Percentiles rank a stretch among this genome's conserved stretches.
Conservation (phyloP, 179 eudicot species). For the Silene coronaria region DNA sequence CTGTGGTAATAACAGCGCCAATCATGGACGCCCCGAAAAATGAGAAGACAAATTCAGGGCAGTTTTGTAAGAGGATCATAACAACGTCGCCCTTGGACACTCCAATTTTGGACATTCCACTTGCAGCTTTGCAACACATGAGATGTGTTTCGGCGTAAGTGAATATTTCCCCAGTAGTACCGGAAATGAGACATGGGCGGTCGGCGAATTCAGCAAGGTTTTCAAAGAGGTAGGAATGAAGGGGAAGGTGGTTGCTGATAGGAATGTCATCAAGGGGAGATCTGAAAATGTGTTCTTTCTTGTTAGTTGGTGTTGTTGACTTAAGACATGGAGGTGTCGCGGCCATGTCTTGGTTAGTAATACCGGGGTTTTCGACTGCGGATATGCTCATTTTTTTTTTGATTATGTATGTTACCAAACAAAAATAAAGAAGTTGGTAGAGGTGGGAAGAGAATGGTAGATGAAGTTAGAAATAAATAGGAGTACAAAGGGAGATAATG, state of each 20-base stretch:
- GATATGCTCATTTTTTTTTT: constrained; percentile 18
- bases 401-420: background rate
- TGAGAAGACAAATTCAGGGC: constrained; percentile 67
- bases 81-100: constrained; percentile 49
- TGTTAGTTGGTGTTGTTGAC: background rate
- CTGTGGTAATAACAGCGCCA: constrained; percentile 70
- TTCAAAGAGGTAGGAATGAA: constrained; percentile 63
- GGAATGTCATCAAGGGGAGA: constrained; percentile 61
- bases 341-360: background rate
- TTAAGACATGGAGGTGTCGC: background rate
- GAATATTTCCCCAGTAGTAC: constrained; percentile 42
- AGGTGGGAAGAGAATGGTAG: constrained; percentile 5
- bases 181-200: constrained; percentile 50
- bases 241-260: constrained; percentile 57
- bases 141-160: constrained; percentile 54
- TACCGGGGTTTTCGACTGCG: constrained; percentile 14
- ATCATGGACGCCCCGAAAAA: constrained; percentile 71
- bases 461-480: constrained; percentile 12
- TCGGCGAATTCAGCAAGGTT: constrained; percentile 32
- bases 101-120: constrained; percentile 52
- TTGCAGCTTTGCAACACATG: constrained; percentile 42
- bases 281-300: constrained; percentile 43
- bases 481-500: constrained; percentile 3
- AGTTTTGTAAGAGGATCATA: constrained; percentile 68
- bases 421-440: background rate